Evolutionary conservation across 108 stramenopile species (phyloP).

Genomic region (Cyclotella sp.): DNA sequence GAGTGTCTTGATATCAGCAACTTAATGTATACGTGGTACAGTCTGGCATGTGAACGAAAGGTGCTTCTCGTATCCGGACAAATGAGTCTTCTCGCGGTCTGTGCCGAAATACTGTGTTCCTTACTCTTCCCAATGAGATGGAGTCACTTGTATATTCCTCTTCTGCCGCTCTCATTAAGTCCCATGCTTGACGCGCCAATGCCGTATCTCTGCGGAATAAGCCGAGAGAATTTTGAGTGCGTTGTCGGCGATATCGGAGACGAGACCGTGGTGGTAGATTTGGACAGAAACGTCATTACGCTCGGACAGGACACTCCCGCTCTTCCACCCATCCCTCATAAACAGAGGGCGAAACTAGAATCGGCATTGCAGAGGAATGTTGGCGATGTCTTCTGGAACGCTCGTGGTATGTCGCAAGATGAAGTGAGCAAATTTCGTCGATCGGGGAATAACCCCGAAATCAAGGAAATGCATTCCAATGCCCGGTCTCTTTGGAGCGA

Average conservation of each 20-base stretch:
- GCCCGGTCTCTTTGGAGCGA: constrained; percentile 72
- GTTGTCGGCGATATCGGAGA: constrained; percentile 72
- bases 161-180: constrained; percentile 76
- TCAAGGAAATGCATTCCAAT: constrained; percentile 29
- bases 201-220: constrained; percentile 89
- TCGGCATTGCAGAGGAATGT: constrained; percentile 61
- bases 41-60: constrained; percentile 89
- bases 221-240: constrained; percentile 75
- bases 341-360: constrained; percentile 75
- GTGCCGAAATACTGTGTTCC: constrained; percentile 91
- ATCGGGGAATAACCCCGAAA: constrained; percentile 22
- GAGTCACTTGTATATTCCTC: constrained; percentile 91
- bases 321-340: constrained; percentile 74
- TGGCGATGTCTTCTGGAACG: constrained; percentile 84
- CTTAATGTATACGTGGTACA: constrained; percentile 79
- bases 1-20: constrained; percentile 89
- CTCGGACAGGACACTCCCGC: constrained; percentile 59
- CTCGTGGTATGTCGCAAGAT: constrained; percentile 63
- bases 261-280: constrained; percentile 90
- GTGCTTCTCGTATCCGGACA: constrained; percentile 89
- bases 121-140: constrained; percentile 96
- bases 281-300: constrained; percentile 81
- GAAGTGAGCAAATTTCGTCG: constrained; percentile 37
- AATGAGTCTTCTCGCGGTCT: constrained; percentile 86
- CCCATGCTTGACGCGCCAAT: constrained; percentile 93